A percentile compares a stretch with the other conserved stretches of the same genome.
phyloP scores from a whole-genome alignment of 1,139 yeast genomes.

The Geotrichum klebahnii region DNA sequence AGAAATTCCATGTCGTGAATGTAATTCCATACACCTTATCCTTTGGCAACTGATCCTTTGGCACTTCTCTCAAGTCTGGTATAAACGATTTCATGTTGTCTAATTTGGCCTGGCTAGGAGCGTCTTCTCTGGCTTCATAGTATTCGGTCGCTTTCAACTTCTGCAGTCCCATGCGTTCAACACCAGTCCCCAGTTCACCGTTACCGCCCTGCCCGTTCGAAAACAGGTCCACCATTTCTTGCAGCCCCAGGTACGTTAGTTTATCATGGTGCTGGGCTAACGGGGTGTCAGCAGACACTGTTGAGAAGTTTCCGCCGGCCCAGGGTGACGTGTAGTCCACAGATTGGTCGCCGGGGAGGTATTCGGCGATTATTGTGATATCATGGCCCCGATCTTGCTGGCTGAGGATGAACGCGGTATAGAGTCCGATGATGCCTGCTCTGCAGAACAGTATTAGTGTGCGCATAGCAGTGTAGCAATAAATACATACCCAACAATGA shows the following conservation, averaged over 20 bases:
- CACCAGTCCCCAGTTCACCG: no score
- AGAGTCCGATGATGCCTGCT: conserved; percentile 69
- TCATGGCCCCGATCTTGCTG: conserved; percentile 43
- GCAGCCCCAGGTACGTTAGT: conserved; percentile 49
- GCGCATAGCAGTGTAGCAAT: not conserved
- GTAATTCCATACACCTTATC: conserved; percentile 44
- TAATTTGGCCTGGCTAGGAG: conserved; percentile 39
- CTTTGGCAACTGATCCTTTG: not conserved
- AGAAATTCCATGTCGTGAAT: conserved; percentile 58
- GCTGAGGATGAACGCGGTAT: conserved; percentile 52
- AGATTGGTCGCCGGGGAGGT: conserved; percentile 60
- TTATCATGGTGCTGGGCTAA: conserved; percentile 49
- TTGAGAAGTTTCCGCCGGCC: conserved; percentile 53
- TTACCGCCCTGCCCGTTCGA: conserved; percentile 48
- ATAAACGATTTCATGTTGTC: conserved; percentile 47
- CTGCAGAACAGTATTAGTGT: conserved; percentile 33
- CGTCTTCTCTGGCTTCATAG: conserved; percentile 45
- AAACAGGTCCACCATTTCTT: no score
- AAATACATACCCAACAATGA: conserved; percentile 29
- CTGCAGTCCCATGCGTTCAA: conserved; percentile 58
- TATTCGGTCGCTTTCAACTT: conserved; percentile 49
- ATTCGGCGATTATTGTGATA: conserved; percentile 54
- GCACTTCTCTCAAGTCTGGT: conserved; percentile 38
- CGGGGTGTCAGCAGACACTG: conserved; percentile 54
- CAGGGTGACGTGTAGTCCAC: conserved; percentile 59